phyloP scores from a whole-genome alignment of 2,329 filamentous ascomycete species.

The Fusarium subtropicale region DNA sequence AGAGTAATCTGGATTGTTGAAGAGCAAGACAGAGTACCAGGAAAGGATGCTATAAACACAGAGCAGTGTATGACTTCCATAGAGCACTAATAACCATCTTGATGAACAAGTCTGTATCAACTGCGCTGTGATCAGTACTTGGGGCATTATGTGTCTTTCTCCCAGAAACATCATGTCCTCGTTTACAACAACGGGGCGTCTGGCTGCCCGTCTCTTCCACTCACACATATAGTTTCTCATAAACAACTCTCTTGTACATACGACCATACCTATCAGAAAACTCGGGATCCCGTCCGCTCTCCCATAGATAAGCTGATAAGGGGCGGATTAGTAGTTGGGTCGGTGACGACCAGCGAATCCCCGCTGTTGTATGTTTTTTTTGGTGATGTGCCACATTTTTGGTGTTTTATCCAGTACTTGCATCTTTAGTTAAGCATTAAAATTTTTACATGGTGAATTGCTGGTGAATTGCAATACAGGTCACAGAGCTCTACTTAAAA shows the following conservation, averaged over 20 bases:
- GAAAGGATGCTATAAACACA: not conserved
- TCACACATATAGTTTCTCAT: fast-evolving
- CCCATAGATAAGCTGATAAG: not conserved
- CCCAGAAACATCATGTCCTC: not conserved
- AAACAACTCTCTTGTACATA: not conserved
- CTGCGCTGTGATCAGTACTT: not conserved
- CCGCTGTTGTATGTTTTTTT: not conserved
- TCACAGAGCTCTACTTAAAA: not conserved
- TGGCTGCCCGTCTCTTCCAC: not conserved
- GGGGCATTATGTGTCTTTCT: not conserved
- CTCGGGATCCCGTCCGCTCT: not conserved
- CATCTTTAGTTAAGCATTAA: not conserved
- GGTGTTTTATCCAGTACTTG: not conserved
- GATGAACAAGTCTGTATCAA: not conserved
- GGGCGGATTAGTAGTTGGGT: not conserved
- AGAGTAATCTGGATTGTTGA: not conserved
- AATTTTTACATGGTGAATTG: no score
- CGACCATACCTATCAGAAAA: not conserved
- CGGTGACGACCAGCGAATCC: not conserved
- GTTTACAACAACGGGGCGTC: not conserved
- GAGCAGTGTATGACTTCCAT: not conserved
- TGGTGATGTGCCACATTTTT: not conserved
- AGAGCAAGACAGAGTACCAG: not conserved
- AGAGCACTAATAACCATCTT: not conserved
- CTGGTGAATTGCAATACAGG: not conserved